Evolutionary conservation across 208 protist species (phyloP).

Genomic region (Balamuthia mandrillaris): DNA sequence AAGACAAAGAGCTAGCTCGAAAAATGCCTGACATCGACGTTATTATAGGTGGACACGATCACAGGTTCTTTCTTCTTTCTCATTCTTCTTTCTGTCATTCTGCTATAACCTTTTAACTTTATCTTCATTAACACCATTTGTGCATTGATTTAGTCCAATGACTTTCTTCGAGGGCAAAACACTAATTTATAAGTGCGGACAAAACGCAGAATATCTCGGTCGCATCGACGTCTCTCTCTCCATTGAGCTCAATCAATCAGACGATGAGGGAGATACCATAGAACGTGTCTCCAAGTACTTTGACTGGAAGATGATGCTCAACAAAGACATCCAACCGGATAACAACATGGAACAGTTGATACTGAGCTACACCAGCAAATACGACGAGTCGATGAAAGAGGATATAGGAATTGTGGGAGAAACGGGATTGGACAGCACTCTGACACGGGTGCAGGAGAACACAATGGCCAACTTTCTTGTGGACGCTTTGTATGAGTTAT

Average conservation of each 20-base stretch:
- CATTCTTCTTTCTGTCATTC: no score
- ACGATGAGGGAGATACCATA: background rate
- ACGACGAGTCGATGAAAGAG: background rate
- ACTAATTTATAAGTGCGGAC: slow-evolving; percentile 26
- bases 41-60: slow-evolving; percentile 25
- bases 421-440: slow-evolving; percentile 12
- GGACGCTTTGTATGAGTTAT: background rate
- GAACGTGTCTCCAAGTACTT: background rate
- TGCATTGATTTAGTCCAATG: no score
- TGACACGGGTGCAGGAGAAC: background rate
- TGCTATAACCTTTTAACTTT: no score
- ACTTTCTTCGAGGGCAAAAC: slow-evolving; percentile 17
- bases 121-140: no score
- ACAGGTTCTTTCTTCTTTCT: background rate
- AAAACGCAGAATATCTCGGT: slow-evolving; percentile 18
- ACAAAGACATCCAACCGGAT: background rate
- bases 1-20: slow-evolving; percentile 2
- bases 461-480: slow-evolving; percentile 28
- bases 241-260: background rate
- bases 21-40: slow-evolving; percentile 30
- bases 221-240: background rate
- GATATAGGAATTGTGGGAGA: background rate
- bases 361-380: background rate
- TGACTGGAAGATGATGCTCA: slow-evolving; percentile 24
- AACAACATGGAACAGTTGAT: background rate